Conservation (phyloP, 169 alveolate genomes). For the Cardiosporidium cionae region DNA sequence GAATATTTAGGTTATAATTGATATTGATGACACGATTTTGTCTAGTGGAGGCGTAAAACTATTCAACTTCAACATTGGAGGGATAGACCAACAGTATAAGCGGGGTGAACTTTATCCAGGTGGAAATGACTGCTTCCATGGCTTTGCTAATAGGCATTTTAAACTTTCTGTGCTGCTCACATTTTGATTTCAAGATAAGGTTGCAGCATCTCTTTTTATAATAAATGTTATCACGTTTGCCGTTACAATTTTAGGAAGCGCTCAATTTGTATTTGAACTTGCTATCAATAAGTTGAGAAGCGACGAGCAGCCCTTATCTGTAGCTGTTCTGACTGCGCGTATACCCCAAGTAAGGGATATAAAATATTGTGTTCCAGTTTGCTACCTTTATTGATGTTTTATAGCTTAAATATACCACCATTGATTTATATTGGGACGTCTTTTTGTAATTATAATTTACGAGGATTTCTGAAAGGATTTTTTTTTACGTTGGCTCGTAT, state of each 20-base stretch:
- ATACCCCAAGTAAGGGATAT: conserved; percentile 64
- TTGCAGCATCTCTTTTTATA: no score
- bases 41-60: conserved; percentile 69
- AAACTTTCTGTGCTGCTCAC: not conserved
- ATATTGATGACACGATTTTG: conserved; percentile 67
- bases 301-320: conserved; percentile 52
- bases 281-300: conserved; percentile 39
- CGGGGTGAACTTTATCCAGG: conserved; percentile 29
- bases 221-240: no score
- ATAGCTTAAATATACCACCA: no score
- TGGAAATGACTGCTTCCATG: not conserved
- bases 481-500: no score
- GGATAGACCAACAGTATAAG: conserved; percentile 62
- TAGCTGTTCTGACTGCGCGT: conserved; percentile 68
- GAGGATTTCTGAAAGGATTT: no score
- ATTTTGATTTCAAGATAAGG: no score
- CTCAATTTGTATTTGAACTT: conserved; percentile 62
- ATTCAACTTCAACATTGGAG: conserved; percentile 65
- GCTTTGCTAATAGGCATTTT: not conserved
- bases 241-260: no score
- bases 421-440: no score
- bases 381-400: no score
- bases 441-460: no score
- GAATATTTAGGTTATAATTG: conserved; percentile 52
- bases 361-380: no score